phyloP scores from a whole-genome alignment of 1,139 yeast genomes.

The Debaryomycetaceae sp. region DNA sequence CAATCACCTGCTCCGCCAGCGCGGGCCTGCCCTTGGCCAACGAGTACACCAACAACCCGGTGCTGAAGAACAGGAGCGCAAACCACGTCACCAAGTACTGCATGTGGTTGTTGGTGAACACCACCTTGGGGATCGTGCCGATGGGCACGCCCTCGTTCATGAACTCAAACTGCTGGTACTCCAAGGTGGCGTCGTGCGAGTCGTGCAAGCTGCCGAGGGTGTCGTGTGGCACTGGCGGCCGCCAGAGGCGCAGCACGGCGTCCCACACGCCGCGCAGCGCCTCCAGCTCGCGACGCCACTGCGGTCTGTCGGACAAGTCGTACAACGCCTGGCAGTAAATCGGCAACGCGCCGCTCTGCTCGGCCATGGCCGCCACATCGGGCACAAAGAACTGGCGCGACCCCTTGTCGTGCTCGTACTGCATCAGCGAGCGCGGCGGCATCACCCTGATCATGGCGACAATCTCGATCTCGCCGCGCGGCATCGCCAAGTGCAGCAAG shows the following conservation, averaged over 20 bases:
- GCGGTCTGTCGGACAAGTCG: slow-evolving; percentile 59
- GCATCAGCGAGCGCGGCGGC: slow-evolving; percentile 66
- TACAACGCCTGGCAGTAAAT: slow-evolving; percentile 74
- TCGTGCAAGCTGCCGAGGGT: slow-evolving; percentile 13
- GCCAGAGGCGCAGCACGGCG: background rate
- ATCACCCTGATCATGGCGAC: slow-evolving; percentile 71
- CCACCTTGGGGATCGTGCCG: slow-evolving; percentile 76
- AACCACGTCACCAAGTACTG: slow-evolving; percentile 96
- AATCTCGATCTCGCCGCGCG: slow-evolving; percentile 69
- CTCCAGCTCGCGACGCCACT: slow-evolving; percentile 27
- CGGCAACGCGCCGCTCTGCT: slow-evolving; percentile 62
- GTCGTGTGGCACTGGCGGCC: too few relatives aligned
- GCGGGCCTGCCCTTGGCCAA: slow-evolving; percentile 28
- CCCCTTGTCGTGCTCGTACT: slow-evolving; percentile 68
- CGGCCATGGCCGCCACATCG: slow-evolving; percentile 80
- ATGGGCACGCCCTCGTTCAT: slow-evolving; percentile 83
- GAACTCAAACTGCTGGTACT: slow-evolving; percentile 47
- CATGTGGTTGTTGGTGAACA: slow-evolving; percentile 81
- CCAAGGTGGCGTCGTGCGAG: slow-evolving; percentile 30
- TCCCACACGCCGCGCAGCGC: slow-evolving; percentile 5
- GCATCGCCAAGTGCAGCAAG: slow-evolving; percentile 63
- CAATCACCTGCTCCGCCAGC: slow-evolving; percentile 38
- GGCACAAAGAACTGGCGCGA: slow-evolving; percentile 63
- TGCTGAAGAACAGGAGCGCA: slow-evolving; percentile 69
- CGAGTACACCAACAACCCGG: slow-evolving; percentile 50